phyloP scores from a whole-genome alignment of 345 rosid species.

The Populus ilicifolia region DNA sequence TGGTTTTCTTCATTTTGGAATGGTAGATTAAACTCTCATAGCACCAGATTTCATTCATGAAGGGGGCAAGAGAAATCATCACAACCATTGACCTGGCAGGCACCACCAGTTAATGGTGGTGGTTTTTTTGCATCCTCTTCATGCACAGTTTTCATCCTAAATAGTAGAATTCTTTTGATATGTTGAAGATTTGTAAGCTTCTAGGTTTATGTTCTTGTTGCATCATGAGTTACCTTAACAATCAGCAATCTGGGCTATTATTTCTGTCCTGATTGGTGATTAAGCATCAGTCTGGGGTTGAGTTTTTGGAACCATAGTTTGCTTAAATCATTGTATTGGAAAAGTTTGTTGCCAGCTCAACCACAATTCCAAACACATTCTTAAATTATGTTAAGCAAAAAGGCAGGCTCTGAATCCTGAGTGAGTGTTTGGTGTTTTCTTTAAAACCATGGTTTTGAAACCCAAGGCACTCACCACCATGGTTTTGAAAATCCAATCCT shows the following conservation, averaged over 20 bases:
- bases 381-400: neutral
- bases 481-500: neutral
- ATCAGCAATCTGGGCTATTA: neutral
- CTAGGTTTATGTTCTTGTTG: neutral
- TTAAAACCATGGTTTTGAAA: neutral
- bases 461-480: neutral
- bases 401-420: neutral
- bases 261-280: slow-evolving; percentile 1
- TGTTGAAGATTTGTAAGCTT: neutral
- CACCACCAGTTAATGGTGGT: neutral
- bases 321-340: neutral
- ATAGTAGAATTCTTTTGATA: neutral
- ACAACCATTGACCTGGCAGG: neutral
- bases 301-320: neutral
- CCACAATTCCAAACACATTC: neutral
- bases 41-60: neutral
- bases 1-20: neutral
- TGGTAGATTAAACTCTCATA: neutral
- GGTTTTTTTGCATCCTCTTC: neutral
- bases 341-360: neutral
- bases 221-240: neutral
- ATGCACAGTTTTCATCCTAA: neutral
- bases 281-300: neutral
- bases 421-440: neutral
- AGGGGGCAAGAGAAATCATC: neutral